Evolutionary conservation across 192 early-diverging fungal genomes (phyloP), one percentile per base, ranked within the genome.

Genomic region (Backusella macrospora): DNA sequence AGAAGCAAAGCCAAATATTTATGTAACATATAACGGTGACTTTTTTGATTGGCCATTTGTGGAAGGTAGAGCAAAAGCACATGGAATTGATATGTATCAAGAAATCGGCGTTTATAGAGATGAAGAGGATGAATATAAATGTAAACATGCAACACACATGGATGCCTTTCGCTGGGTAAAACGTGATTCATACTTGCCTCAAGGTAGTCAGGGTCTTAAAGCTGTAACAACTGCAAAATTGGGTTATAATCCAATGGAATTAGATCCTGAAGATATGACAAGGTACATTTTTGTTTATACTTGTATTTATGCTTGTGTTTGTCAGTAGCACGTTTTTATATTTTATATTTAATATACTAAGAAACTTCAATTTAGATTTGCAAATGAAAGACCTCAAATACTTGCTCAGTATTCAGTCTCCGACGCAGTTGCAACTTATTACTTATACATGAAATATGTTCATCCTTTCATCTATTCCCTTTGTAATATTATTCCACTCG

Each of bases 391-490:
- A 65, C 98, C 98, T 26, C 96, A 98, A 76, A 91, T 85, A 8
- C 84, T 99, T 63, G 94, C 98, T 5, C 96, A 98, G 76, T 99
- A 99, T 79, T 98, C 97, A 9, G 98, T 99, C 40, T 99, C 98
- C 29, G 98, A 99, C 84, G 98, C 98, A 0, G 98, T 99, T 9
- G 98, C 98, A 0, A 99, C 98, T 0, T 99, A 98, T 79, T 99
- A 99, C 67, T 82, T 99, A 9, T 99, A 98, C 76, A 99, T 98
- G 96, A 98, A 98, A 81, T 98, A 99, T 80, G 96, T 99, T 37
- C 93, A 99, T 79, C 97, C 96, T 37, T 99, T 99, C 74, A 95
- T 97, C 47, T 99, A 98, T 75, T 99, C 98, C n/a, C 88, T 99
- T 23, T 98, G 98, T 85, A 99, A 97, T 75, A 97, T 99, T 76